Conservation (phyloP, 805 yeast genomes). For the Kazachstania psychrophila region DNA sequence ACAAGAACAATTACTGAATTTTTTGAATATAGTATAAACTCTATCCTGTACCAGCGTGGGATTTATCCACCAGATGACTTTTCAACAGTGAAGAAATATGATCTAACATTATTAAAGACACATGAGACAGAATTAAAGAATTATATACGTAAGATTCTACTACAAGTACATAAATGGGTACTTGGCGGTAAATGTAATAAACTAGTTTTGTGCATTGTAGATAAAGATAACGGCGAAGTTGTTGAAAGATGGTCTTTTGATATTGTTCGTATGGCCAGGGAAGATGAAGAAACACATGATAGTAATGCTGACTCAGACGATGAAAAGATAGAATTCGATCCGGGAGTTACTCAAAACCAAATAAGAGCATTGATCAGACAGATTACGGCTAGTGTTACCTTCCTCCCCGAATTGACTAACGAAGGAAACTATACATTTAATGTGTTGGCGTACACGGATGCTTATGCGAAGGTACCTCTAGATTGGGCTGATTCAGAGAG, state of each 20-base stretch:
- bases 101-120: conserved; percentile 60
- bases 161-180: conserved; percentile 68
- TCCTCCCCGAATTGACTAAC: conserved; percentile 60
- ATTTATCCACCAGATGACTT: conserved; percentile 86
- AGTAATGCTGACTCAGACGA: conserved; percentile 25
- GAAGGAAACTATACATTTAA: conserved; percentile 65
- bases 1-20: conserved; percentile 73
- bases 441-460: conserved; percentile 74
- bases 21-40: conserved; percentile 71
- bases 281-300: conserved; percentile 4
- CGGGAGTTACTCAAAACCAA: conserved; percentile 48
- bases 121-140: conserved; percentile 65
- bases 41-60: conserved; percentile 80
- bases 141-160: conserved; percentile 59
- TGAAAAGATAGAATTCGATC: conserved; percentile 17
- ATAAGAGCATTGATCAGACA: conserved; percentile 84
- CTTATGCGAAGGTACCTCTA: conserved; percentile 54
- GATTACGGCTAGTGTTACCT: conserved; percentile 78
- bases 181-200: conserved; percentile 56
- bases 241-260: conserved; percentile 86
- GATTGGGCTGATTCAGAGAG: conserved; percentile 82
- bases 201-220: conserved; percentile 63
- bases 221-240: conserved; percentile 54
- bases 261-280: conserved; percentile 31
- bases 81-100: conserved; percentile 67